A percentile compares a stretch with the other conserved stretches of the same genome.
These are phyloP conservation scores for Talaromyces sp. DNA, from an alignment of 2,329 filamentous ascomycete genomes.

Conservation along the genomic window DNA sequence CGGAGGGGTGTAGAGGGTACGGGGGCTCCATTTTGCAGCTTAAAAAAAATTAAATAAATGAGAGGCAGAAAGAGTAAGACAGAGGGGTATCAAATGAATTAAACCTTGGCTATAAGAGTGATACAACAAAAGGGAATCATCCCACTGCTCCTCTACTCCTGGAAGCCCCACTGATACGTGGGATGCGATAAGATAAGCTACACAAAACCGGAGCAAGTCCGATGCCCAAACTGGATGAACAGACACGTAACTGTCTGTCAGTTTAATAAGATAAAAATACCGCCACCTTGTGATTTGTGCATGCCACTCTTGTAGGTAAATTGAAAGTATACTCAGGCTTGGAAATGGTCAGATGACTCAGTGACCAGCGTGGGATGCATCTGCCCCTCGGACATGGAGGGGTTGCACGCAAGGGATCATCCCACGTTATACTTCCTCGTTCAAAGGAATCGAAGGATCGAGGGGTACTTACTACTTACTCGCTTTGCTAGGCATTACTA, in stretches of 20 bases:
- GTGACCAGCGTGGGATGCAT: neutral
- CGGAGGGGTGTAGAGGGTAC: constrained; percentile 46
- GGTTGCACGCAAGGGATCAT: neutral
- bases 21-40: constrained; percentile 21
- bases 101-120: too few species aligned
- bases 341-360: neutral
- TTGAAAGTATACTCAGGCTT: too few species aligned
- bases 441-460: too few species aligned
- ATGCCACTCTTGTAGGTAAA: too few species aligned
- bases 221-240: neutral
- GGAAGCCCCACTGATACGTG: neutral
- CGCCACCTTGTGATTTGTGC: too few species aligned
- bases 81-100: neutral
- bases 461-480: neutral
- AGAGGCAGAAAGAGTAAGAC: too few species aligned
- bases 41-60: too few species aligned
- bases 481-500: too few species aligned
- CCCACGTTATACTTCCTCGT: neutral
- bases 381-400: neutral
- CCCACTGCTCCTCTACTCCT: neutral
- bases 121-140: neutral
- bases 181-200: neutral
- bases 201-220: neutral
- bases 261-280: too few species aligned
- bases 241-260: neutral